Base-by-base conservation (phyloP, 2,329 filamentous ascomycete species). In the Botrytis fragariae region DNA sequence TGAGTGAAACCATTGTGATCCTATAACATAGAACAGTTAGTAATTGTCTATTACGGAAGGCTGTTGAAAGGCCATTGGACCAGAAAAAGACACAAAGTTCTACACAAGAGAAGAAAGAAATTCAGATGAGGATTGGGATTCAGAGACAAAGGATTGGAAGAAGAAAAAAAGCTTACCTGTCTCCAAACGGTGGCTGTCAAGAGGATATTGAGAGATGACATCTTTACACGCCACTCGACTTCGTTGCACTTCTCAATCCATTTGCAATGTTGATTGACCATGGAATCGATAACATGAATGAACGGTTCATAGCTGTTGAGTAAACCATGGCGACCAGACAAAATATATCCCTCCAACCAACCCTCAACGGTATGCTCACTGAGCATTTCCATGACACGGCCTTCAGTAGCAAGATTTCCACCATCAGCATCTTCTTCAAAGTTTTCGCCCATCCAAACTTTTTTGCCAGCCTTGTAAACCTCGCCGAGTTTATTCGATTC, bases 181-280 rank as follows among this genome's bases (percentile, higher is more conserved):
- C 92, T 85, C 92, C 92, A 94, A 73, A 94, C 92, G 12, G 93
- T 92, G 2, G 91, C 89, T 1, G 92, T 94, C 71, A 94, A 86
- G 22, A 95, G 87, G 77, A 94, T 94, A 83, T 95, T 95, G 77
- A 95, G 88, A 0, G 92, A 94, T 14, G 92, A 87, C 18, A 94
- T 84, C 81, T 91, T 91, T 77, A 86, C 88, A 69, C 92, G 89
- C 92, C 92, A 95, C 78, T 92, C 89, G 32, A 94, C 90, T 79
- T 94, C 92, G n/a, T 90, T 84, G 76, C 90, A 92, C 83, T 94
- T 95, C 81, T 95, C 92, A 69, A 94, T 87, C 92, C 92, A 94
- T 82, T 95, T 95, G 85, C 91, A 93, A 83, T 95, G 92, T 84
- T 93, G 92, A 81, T 93, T 94, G 74, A 95, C 92, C 92, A 95